These are phyloP conservation scores for Umbelopsis sp. DNA, from an alignment of 192 early-diverging fungal genomes.

Conservation along the genomic window DNA sequence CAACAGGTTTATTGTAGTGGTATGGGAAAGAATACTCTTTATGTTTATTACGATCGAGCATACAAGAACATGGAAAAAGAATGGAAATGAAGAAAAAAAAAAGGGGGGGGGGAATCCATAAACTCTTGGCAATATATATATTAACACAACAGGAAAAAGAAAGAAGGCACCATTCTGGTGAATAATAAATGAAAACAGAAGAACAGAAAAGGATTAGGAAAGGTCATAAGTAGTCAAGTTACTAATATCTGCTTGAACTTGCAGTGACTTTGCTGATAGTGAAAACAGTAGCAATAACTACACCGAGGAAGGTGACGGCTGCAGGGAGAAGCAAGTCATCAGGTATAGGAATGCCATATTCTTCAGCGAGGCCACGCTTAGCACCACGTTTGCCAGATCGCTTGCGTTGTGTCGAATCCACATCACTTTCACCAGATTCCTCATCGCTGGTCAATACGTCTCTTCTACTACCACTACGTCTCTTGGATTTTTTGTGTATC, in stretches of 20 bases:
- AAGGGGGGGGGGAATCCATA: background rate
- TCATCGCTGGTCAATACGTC: background rate
- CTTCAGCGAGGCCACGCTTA: slow-evolving; percentile 22
- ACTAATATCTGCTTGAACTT: slow-evolving; percentile 2
- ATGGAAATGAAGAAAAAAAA: background rate
- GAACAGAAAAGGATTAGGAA: background rate
- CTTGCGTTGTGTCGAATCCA: background rate
- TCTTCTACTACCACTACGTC: background rate
- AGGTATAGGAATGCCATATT: slow-evolving; percentile 32
- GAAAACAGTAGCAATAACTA: slow-evolving; percentile 59
- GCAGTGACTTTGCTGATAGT: slow-evolving; percentile 20
- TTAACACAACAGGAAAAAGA: background rate
- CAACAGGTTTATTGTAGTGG: too few relatives aligned
- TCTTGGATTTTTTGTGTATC: slow-evolving; percentile 10
- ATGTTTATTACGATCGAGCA: slow-evolving; percentile 3
- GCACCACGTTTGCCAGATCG: background rate
- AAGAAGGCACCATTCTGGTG: too few relatives aligned
- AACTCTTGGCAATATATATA: slow-evolving; percentile 9
- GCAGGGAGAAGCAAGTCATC: slow-evolving; percentile 57
- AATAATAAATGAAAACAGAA: background rate
- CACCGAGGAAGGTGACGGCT: slow-evolving; percentile 51
- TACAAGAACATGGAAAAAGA: slow-evolving; percentile 10
- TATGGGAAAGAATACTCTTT: background rate
- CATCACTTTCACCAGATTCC: background rate
- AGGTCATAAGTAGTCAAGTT: background rate